A percentile compares a stretch with the other conserved stretches of the same genome.
phyloP scores from a whole-genome alignment of 306 rosid species.

The Hippophae gyantsensis region DNA sequence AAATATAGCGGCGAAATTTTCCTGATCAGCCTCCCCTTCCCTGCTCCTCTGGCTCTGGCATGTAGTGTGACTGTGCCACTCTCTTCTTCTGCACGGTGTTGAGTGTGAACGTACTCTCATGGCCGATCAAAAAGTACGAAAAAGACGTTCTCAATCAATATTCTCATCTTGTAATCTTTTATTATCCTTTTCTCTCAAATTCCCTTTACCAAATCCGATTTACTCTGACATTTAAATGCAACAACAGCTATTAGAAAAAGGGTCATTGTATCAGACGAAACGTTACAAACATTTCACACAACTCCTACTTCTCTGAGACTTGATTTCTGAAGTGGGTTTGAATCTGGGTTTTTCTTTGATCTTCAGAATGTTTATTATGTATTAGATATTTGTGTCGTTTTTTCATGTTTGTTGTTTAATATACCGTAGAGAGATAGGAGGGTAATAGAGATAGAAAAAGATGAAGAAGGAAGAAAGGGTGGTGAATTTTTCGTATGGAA shows the following conservation, averaged over 20 bases:
- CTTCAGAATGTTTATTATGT: neutral
- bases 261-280: neutral
- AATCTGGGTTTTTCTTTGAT: conserved; percentile 13
- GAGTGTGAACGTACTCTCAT: too few relatives aligned
- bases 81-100: too few relatives aligned
- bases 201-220: too few relatives aligned
- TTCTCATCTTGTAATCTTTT: too few relatives aligned
- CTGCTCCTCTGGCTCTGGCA: too few relatives aligned
- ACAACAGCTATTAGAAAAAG: neutral
- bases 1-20: too few relatives aligned
- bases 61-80: too few relatives aligned
- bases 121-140: too few relatives aligned
- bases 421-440: conserved; percentile 17
- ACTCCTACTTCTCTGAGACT: neutral
- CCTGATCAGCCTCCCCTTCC: too few relatives aligned
- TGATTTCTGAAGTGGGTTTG: conserved; percentile 17
- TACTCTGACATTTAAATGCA: neutral
- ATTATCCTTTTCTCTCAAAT: too few relatives aligned
- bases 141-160: too few relatives aligned
- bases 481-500: conserved; percentile 13
- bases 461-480: conserved; percentile 13
- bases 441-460: conserved; percentile 5
- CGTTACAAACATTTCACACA: neutral
- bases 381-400: neutral
- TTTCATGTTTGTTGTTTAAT: conserved; percentile 8